phyloP scores from a whole-genome alignment of 495 filamentous ascomycete genomes.

The Aspergillus wentii region DNA sequence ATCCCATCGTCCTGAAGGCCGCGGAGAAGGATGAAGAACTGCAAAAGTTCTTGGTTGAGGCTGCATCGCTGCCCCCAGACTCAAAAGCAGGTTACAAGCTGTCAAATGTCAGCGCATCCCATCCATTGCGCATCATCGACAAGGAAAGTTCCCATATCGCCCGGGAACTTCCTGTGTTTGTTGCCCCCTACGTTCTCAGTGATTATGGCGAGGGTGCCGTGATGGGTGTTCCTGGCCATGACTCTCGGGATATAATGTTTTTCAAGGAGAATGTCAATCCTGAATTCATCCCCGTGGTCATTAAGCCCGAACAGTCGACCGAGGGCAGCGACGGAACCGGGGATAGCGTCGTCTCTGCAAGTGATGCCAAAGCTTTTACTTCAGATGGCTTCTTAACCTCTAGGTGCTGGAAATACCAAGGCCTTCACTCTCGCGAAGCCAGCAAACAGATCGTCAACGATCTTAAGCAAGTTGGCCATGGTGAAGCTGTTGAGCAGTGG shows the following conservation, averaged over 20 bases:
- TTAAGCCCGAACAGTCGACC: slow-evolving; percentile 24
- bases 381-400: slow-evolving; percentile 43
- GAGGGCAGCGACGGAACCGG: slow-evolving; percentile 32
- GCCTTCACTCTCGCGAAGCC: slow-evolving; percentile 57
- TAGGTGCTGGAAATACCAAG: slow-evolving; percentile 40
- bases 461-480: slow-evolving; percentile 47
- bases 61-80: slow-evolving; percentile 57
- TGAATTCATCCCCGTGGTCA: slow-evolving; percentile 45
- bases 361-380: slow-evolving; percentile 34
- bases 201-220: slow-evolving; percentile 87
- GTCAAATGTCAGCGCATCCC: slow-evolving; percentile 53
- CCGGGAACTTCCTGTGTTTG: slow-evolving; percentile 65
- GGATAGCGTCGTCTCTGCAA: slow-evolving; percentile 28
- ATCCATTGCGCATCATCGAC: slow-evolving; percentile 57
- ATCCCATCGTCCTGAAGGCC: slow-evolving; percentile 61
- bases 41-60: slow-evolving; percentile 59
- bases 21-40: slow-evolving; percentile 56
- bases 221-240: slow-evolving; percentile 89
- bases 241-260: slow-evolving; percentile 70
- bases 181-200: slow-evolving; percentile 79
- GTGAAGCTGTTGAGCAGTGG: slow-evolving; percentile 62
- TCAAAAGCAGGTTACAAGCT: slow-evolving; percentile 73
- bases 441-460: slow-evolving; percentile 54
- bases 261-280: slow-evolving; percentile 64
- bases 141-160: slow-evolving; percentile 44